Base-by-base conservation (phyloP, 371 early-diverging fungal genomes). In the Mucor racemosus region DNA sequence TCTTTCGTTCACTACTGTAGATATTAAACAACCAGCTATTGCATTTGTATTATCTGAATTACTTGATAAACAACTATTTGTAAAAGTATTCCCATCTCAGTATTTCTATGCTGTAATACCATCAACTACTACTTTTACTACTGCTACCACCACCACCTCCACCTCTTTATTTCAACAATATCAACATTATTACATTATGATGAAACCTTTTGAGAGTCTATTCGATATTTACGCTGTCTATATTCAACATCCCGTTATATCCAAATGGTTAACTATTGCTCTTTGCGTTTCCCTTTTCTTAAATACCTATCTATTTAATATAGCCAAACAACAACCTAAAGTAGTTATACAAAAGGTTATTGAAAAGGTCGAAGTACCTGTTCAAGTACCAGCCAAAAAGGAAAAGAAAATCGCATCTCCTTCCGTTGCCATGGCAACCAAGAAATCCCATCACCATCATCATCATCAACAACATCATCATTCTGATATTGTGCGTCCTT, bases 281-380 rank as follows among this genome's bases (percentile, higher is more conserved):
- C 68, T 89, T 15, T 74, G 77, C n/a, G 80, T 85, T 13, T 88
- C 88, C 0, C 69, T 89, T 3, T 72, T 87, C 63, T 79, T 89
- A 55, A 89, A 89, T 66, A 85, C 86, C 62, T 87, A 87, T 55
- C 72, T 89, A 53, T 84, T 87, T 63, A 86, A 88, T 53, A 78
- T 88, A 7, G 85, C 80, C 58, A 84, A 84, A 64, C 54, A 35
- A 8, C 56, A 35, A 15, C 61, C 34, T 35, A 57, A 39, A 13
- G 10, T 53, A 53, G 53, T 53, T 5, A 26, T 53, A 53, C 53
- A 53, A 53, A 53, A 53, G 26, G 53, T 53, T 53, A 53, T 53
- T 53, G 53, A 53, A 53, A 53, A 53, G 53, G 53, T 31, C 53
- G 31, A 53, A 53, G 53, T 53, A 66, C 72, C 56, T 56, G 56